phyloP scores from a whole-genome alignment of 768 basidiomycete genomes.

The Gloeopeniophorella convolvens region DNA sequence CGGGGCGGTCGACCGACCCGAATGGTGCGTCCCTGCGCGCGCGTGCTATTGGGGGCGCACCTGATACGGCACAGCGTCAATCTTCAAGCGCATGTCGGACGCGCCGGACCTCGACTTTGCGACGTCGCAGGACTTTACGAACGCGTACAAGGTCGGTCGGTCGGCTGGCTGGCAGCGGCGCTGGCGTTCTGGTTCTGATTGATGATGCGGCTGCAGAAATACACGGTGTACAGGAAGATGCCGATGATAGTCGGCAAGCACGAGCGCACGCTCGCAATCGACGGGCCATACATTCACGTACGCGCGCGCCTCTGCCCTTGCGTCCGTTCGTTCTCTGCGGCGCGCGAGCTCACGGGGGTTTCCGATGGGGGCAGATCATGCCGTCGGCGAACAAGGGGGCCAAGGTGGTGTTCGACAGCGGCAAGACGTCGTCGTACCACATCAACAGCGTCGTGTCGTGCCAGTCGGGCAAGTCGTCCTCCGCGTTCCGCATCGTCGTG shows the following conservation, averaged over 20 bases:
- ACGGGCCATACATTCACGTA: slow-evolving; percentile 91
- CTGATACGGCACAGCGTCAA: slow-evolving; percentile 57
- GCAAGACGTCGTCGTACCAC: slow-evolving; percentile 89
- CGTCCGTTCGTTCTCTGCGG: neutral
- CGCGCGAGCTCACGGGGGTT: no score
- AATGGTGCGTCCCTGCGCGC: slow-evolving; percentile 72
- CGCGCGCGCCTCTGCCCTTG: slow-evolving; percentile 21
- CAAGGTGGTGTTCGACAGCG: slow-evolving; percentile 80
- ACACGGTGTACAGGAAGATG: slow-evolving; percentile 87
- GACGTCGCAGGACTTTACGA: slow-evolving; percentile 67
- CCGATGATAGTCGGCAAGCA: slow-evolving; percentile 90
- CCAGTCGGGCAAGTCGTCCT: slow-evolving; percentile 72
- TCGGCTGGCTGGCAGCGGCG: no score
- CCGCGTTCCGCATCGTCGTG: slow-evolving; percentile 86
- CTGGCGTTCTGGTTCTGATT: neutral
- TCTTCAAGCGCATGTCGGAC: slow-evolving; percentile 86
- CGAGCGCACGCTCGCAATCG: slow-evolving; percentile 87
- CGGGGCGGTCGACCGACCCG: slow-evolving; percentile 78
- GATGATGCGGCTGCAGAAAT: slow-evolving; percentile 52
- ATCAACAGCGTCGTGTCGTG: slow-evolving; percentile 81
- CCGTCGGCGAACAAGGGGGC: slow-evolving; percentile 65
- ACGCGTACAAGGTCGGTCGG: slow-evolving; percentile 81
- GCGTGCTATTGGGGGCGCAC: no score
- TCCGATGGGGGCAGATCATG: slow-evolving; percentile 65
- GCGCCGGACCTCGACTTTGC: slow-evolving; percentile 42